Percentiles rank a stretch among this genome's conserved stretches.
phyloP scores from a whole-genome alignment of 768 basidiomycete species.

The Hericium coralloides region DNA sequence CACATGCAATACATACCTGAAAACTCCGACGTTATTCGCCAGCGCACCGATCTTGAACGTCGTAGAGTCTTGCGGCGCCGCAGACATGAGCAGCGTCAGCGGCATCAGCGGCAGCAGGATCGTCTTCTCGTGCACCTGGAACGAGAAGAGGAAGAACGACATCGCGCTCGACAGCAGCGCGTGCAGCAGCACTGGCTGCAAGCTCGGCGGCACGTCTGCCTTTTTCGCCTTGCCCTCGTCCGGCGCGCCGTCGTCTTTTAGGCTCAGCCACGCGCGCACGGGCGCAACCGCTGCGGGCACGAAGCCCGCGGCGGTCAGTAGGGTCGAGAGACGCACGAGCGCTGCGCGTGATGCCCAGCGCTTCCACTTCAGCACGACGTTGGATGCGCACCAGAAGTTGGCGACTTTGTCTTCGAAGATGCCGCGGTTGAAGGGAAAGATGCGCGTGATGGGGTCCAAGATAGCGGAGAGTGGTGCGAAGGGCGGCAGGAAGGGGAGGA shows the following conservation, averaged over 20 bases:
- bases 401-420: slow-evolving; percentile 95
- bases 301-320: slow-evolving; percentile 64
- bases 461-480: slow-evolving; percentile 40
- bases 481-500: slow-evolving; percentile 73
- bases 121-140: slow-evolving; percentile 95
- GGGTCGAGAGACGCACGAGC: slow-evolving; percentile 59
- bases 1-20: slow-evolving; percentile 49
- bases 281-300: slow-evolving; percentile 46
- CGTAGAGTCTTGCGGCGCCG: slow-evolving; percentile 37
- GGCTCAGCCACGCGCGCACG: slow-evolving; percentile 28
- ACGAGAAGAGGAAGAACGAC: slow-evolving; percentile 94
- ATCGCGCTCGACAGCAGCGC: slow-evolving; percentile 74
- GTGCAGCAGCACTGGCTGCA: slow-evolving; percentile 67
- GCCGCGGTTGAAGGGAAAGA: slow-evolving; percentile 89
- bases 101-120: slow-evolving; percentile 83
- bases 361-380: slow-evolving; percentile 84
- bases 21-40: slow-evolving; percentile 77
- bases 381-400: slow-evolving; percentile 94
- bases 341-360: slow-evolving; percentile 34
- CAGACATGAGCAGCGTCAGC: slow-evolving; percentile 65
- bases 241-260: slow-evolving; percentile 12
- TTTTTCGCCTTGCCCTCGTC: slow-evolving; percentile 1
- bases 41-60: slow-evolving; percentile 64
- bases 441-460: slow-evolving; percentile 61
- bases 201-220: slow-evolving; percentile 30